Conservation (phyloP, 805 yeast genomes). For the Nakazawaea anatomiae region DNA sequence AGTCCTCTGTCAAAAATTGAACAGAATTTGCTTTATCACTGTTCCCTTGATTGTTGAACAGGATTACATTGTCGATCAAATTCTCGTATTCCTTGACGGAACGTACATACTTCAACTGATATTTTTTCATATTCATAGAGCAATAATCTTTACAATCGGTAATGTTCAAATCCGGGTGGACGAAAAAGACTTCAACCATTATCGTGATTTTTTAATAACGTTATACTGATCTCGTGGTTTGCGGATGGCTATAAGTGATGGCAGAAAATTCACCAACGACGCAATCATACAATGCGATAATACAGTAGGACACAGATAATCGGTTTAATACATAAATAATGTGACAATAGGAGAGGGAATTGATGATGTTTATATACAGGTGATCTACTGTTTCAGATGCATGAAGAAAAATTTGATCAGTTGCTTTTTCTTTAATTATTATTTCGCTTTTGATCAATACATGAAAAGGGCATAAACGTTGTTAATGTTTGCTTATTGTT, state of each 20-base stretch:
- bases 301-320: too few relatives aligned
- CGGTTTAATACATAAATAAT: too few relatives aligned
- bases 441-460: neutral
- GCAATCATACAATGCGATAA: neutral
- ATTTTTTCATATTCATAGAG: neutral
- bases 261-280: neutral
- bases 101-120: neutral
- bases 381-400: neutral
- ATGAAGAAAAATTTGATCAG: neutral
- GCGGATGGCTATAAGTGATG: too few relatives aligned
- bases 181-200: slow-evolving; percentile 9
- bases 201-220: too few relatives aligned
- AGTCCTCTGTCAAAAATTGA: neutral
- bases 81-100: slow-evolving; percentile 1
- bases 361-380: too few relatives aligned
- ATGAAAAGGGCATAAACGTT: neutral
- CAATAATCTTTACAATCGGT: slow-evolving; percentile 3
- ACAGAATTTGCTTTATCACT: neutral
- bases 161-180: slow-evolving; percentile 8
- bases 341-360: too few relatives aligned
- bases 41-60: neutral
- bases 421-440: neutral
- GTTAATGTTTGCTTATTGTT: neutral
- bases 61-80: neutral
- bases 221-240: neutral